Evolutionary conservation across 2,329 filamentous ascomycete species (phyloP), one percentile per base, ranked within the genome.

Genomic region (Sporothrix brasiliensis): DNA sequence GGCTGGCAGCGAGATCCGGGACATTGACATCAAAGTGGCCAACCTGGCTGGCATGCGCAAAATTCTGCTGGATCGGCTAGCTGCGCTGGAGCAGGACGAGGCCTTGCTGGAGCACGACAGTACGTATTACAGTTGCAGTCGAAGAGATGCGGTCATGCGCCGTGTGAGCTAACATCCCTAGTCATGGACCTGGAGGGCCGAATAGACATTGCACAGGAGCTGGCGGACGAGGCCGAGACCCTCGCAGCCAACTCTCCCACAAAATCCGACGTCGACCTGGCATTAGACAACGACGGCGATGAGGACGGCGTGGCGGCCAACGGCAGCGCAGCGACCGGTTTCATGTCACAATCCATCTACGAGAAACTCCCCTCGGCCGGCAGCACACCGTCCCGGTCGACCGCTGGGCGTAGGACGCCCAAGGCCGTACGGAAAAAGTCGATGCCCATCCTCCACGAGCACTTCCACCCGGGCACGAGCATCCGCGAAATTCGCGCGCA

Each of bases 341-440:
- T 98, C 83, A 98, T 98, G 95, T 97, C 95, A 3, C 93, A 97
- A 79, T 97, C 94, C 14, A 92, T 99, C 75, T 99, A 98, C 79
- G 92, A 96, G 75, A 97, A 97, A 80, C 83, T 99, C 10, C 92
- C 94, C 1, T 81, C 82, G 11, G 77, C 81, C 39, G 79, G 79
- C 27, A 84, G 80, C 75, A 84, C 85, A 2, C 83, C 86, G 1
- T 78, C 84, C 9, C 85, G 83, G 77, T 74, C 80, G 19, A 50
- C 49, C 5, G 24, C 52, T 2, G 63, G 67, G 9, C 72, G 68
- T 9, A 85, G 83, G 75, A 85, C 84, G 74, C 80, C 80, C 58
- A 86, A 88, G 78, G 87, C 85, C 52, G 85, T 86, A 72, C 86
- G 90, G 70, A 87, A 91, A 73, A 93, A 92, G 79, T 96, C 94